These are phyloP conservation scores for Metschnikowia orientalis DNA, from an alignment of 805 yeast species.

Conservation along the genomic window DNA sequence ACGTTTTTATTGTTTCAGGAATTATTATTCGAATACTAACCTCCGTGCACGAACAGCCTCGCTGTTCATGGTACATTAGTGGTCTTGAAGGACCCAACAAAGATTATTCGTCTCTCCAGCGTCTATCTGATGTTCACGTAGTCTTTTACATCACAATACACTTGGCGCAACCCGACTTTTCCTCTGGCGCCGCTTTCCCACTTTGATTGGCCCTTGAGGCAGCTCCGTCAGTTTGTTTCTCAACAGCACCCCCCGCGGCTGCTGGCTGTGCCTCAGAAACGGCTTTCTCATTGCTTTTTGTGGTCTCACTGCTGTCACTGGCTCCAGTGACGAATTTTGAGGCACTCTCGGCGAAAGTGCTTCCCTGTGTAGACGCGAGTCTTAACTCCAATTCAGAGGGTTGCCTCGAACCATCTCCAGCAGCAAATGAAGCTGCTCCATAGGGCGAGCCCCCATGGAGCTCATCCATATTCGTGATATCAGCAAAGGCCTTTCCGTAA, in stretches of 20 bases:
- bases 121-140: too few relatives aligned
- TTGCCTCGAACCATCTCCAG: slow-evolving; percentile 69
- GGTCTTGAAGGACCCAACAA: too few relatives aligned
- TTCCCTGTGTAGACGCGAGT: slow-evolving; percentile 65
- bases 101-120: too few relatives aligned
- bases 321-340: slow-evolving; percentile 20
- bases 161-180: slow-evolving; percentile 15
- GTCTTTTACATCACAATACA: slow-evolving; percentile 14
- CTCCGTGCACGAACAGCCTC: too few relatives aligned
- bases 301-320: not conserved
- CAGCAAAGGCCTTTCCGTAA: slow-evolving; percentile 52
- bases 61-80: too few relatives aligned
- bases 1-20: too few relatives aligned
- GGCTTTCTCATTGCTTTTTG: too few relatives aligned
- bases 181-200: slow-evolving; percentile 5
- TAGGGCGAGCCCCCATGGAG: slow-evolving; percentile 79
- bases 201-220: slow-evolving; percentile 12
- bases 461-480: slow-evolving; percentile 53
- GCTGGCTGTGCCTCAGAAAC: slow-evolving; percentile 1
- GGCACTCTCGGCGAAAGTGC: slow-evolving; percentile 41
- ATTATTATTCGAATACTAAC: too few relatives aligned
- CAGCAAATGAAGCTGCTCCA: slow-evolving; percentile 84
- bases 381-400: slow-evolving; percentile 61
- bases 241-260: not conserved
- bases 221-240: slow-evolving; percentile 2